Conservation (phyloP, 306 rosid genomes). For the Neltuma alba region DNA sequence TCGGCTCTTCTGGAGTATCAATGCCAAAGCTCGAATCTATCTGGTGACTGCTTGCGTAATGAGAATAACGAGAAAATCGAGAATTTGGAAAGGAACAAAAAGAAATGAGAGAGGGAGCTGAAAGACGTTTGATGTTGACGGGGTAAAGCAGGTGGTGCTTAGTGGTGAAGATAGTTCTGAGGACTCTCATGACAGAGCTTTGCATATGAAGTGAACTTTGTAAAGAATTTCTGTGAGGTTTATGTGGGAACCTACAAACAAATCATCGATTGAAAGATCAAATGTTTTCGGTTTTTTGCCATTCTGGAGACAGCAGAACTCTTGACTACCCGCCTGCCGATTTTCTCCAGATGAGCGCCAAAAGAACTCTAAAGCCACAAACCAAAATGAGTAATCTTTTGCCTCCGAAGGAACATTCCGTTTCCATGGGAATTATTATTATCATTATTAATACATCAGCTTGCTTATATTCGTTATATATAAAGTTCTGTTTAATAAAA, state of each 20-base stretch:
- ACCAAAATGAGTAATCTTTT: no score
- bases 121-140: constrained; percentile 10
- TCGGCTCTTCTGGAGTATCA: background rate
- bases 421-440: no score
- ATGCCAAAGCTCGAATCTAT: constrained; percentile 11
- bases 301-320: background rate
- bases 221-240: constrained; percentile 11
- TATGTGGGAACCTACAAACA: background rate
- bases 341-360: background rate
- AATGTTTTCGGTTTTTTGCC: background rate
- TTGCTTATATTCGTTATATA: no score
- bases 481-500: no score
- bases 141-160: constrained; percentile 43
- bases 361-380: background rate
- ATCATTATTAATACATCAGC: no score
- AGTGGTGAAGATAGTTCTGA: constrained; percentile 51
- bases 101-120: constrained; percentile 41
- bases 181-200: constrained; percentile 50
- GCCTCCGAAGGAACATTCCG: no score
- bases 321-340: no score
- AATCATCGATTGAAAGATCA: background rate
- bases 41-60: constrained; percentile 33
- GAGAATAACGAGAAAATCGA: constrained; percentile 38
- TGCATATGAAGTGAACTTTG: constrained; percentile 22
- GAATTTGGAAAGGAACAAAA: constrained; percentile 37